phyloP scores from a whole-genome alignment of 306 rosid genomes.

The Malus fusca region DNA sequence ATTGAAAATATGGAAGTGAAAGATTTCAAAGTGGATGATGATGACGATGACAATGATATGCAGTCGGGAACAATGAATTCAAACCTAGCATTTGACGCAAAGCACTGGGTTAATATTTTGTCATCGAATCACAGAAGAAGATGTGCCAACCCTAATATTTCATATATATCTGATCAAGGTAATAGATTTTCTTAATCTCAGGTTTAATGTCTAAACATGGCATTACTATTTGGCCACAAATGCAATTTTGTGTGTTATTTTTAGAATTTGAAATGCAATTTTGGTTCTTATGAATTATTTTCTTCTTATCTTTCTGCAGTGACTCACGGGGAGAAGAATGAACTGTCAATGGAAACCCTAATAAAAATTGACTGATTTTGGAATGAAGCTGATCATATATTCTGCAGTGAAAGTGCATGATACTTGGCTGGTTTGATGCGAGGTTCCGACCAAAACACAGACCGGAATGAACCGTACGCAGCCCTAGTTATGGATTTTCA shows the following conservation, averaged over 20 bases:
- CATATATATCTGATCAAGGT: neutral
- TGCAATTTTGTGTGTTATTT: neutral
- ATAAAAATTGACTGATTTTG: too few species aligned
- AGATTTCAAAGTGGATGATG: neutral
- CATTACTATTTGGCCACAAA: neutral
- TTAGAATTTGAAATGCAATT: neutral
- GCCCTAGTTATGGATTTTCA: too few species aligned
- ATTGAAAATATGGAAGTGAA: constrained; percentile 23
- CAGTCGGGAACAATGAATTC: constrained; percentile 1
- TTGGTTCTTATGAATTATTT: too few species aligned
- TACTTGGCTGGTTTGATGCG: too few species aligned
- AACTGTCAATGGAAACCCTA: too few species aligned
- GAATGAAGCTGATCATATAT: too few species aligned
- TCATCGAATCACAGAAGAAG: neutral
- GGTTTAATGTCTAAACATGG: neutral
- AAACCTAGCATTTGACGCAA: constrained; percentile 13
- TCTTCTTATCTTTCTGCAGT: too few species aligned
- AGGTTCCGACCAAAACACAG: too few species aligned
- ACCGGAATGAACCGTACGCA: too few species aligned
- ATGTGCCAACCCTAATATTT: neutral
- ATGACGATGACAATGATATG: neutral
- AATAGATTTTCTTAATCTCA: neutral
- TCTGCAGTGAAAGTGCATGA: too few species aligned
- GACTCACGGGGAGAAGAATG: too few species aligned
- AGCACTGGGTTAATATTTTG: neutral